Percentiles rank a stretch among this genome's conserved stretches.
Evolutionary conservation across 2,329 filamentous ascomycete species (phyloP).

Genomic region (Aureobasidium sp.): DNA sequence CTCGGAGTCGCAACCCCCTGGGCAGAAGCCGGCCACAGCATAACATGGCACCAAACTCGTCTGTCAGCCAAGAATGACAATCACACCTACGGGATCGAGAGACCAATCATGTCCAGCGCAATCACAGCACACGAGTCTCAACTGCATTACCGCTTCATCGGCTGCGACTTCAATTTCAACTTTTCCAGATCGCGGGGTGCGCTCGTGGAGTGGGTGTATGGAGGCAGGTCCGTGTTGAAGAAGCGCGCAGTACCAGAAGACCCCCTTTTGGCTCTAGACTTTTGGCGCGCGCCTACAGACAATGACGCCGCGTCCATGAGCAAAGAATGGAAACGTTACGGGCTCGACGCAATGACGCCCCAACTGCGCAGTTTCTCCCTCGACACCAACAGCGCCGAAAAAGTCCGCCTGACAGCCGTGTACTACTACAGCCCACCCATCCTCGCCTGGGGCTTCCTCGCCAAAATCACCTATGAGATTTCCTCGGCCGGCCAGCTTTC

Average conservation of each 20-base stretch:
- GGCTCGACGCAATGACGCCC: slow-evolving; percentile 42
- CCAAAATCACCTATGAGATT: slow-evolving; percentile 48
- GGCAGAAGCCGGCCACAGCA: slow-evolving; percentile 25
- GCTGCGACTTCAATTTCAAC: slow-evolving; percentile 14
- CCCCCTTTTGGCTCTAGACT: slow-evolving; percentile 38
- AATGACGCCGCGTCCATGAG: slow-evolving; percentile 53
- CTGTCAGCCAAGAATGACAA: slow-evolving; percentile 13
- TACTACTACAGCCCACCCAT: slow-evolving; percentile 48
- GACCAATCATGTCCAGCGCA: slow-evolving; percentile 11
- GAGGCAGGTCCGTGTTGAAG: slow-evolving; percentile 31
- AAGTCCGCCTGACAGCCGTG: slow-evolving; percentile 21
- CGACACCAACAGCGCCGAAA: slow-evolving; percentile 29
- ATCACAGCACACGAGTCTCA: slow-evolving; percentile 2
- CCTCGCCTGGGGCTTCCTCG: slow-evolving; percentile 50
- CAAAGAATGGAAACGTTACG: slow-evolving; percentile 48
- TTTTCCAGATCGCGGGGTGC: slow-evolving; percentile 11
- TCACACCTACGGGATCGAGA: slow-evolving; percentile 1
- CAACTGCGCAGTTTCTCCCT: slow-evolving; percentile 35
- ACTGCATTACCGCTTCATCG: slow-evolving; percentile 9
- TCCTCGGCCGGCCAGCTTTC: slow-evolving; percentile 38
- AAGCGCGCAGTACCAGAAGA: background rate
- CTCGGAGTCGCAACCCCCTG: slow-evolving; percentile 42
- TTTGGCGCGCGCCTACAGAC: slow-evolving; percentile 60
- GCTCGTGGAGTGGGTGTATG: slow-evolving; percentile 33
- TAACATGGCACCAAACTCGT: slow-evolving; percentile 22